phyloP scores from a whole-genome alignment of 2,329 filamentous ascomycete species.

The Colletotrichum sojae region DNA sequence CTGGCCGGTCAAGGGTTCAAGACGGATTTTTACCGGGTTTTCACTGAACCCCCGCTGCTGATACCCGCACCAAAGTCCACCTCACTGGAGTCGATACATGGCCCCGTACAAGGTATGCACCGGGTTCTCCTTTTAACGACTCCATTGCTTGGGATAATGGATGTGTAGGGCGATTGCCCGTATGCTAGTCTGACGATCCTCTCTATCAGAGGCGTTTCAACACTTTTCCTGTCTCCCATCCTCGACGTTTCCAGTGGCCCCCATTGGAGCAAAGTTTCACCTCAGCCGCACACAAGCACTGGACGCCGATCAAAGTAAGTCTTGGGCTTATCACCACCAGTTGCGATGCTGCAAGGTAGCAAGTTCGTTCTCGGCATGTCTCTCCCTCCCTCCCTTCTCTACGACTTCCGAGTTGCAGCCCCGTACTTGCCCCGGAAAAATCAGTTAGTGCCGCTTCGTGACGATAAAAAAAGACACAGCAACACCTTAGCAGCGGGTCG shows the following conservation, averaged over 20 bases:
- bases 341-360: neutral
- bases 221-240: neutral
- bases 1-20: slow-evolving; percentile 20
- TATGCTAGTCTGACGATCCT: slow-evolving; percentile 22
- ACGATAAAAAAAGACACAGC: neutral
- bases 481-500: slow-evolving; percentile 29
- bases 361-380: neutral
- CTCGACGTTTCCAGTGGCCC: neutral
- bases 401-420: neutral
- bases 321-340: slow-evolving; percentile 1
- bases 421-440: neutral
- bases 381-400: slow-evolving; percentile 11
- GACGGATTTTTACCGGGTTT: neutral
- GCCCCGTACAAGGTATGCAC: neutral
- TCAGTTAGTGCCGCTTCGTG: too few relatives aligned
- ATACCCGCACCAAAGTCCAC: neutral
- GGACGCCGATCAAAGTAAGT: slow-evolving; percentile 6
- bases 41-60: too few relatives aligned
- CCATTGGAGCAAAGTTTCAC: slow-evolving; percentile 3
- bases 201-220: slow-evolving; percentile 27
- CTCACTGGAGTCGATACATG: neutral
- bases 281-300: neutral
- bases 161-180: slow-evolving; percentile 16
- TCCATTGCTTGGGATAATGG: too few relatives aligned
- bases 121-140: slow-evolving; percentile 15